Percentiles rank a stretch among this genome's conserved stretches.
Evolutionary conservation across 2,329 filamentous ascomycete genomes (phyloP).

Genomic region (Emergomyces africanus): DNA sequence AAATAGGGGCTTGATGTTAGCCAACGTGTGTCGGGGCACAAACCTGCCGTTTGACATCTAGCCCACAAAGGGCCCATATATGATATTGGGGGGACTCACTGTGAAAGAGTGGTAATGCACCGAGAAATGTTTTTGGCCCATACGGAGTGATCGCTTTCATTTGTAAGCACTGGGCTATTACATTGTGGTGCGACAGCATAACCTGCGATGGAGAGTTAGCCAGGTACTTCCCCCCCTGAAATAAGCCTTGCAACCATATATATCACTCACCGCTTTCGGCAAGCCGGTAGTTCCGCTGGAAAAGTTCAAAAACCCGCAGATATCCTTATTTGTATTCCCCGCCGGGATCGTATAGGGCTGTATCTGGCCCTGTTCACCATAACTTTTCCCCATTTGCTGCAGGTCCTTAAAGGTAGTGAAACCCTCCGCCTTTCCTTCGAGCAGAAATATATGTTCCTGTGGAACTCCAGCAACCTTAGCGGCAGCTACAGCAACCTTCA

Average conservation of each 20-base stretch:
- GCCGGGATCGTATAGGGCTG: slow-evolving; percentile 36
- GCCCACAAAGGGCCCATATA: not conserved
- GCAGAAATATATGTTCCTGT: slow-evolving; percentile 38
- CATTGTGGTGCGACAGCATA: slow-evolving; percentile 42
- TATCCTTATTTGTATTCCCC: slow-evolving; percentile 43
- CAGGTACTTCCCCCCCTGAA: not conserved
- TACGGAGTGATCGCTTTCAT: slow-evolving; percentile 39
- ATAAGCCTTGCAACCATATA: not conserved
- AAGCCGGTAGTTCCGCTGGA: slow-evolving; percentile 38
- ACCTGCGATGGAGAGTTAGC: slow-evolving; percentile 20
- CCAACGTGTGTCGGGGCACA: not conserved
- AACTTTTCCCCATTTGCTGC: slow-evolving; percentile 13
- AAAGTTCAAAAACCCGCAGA: slow-evolving; percentile 34
- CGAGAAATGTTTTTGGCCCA: slow-evolving; percentile 40
- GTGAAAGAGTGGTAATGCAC: slow-evolving; percentile 49
- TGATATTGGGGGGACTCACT: slow-evolving; percentile 16
- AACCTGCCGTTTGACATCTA: not conserved
- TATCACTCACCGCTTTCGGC: slow-evolving; percentile 32
- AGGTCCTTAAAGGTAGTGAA: slow-evolving; percentile 28
- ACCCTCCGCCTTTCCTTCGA: slow-evolving; percentile 39
- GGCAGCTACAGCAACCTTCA: slow-evolving; percentile 41
- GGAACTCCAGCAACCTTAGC: slow-evolving; percentile 42
- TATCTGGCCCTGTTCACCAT: slow-evolving; percentile 31
- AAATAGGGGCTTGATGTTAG: not conserved
- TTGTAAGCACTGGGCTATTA: slow-evolving; percentile 50